Evolutionary conservation across 768 basidiomycete species (phyloP), one percentile per base, ranked within the genome.

Genomic region (Jaapia argillacea): DNA sequence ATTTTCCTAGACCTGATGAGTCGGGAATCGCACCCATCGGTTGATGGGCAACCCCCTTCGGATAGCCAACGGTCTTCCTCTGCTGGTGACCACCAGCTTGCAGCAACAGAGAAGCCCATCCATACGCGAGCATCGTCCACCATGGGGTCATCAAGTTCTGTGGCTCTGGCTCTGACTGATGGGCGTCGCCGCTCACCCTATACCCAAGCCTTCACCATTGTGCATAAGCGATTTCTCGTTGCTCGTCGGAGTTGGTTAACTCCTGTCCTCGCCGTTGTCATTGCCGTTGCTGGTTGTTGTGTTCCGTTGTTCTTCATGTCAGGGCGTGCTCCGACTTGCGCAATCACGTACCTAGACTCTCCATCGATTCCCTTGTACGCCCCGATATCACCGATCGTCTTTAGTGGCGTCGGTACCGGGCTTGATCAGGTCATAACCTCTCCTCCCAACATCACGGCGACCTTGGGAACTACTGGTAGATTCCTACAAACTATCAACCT

Each of bases 1-100:
- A 82, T 90, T 36, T 89, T 90, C 64, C 68, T 90, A 16, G 69
- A 72, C 31, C 60, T 90, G 14, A 85, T 87, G 82, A 59, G 59
- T 38, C 28, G 28, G 16, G 28, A 33, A 10, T 10, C 10, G 28
- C 10, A 16, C 10, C 16, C 28, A 33, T 10, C 10, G 10, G 10
- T 16, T 16, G 16, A 33, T 33, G 10, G 10, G 10, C 28, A 16
- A 16, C n/a, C n/a, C n/a, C n/a, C n/a, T n/a, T n/a, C n/a, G n/a
- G n/a, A n/a, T n/a, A n/a, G n/a, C n/a, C n/a, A n/a, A n/a, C n/a
- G n/a, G n/a, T n/a, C n/a, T n/a, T n/a, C n/a, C n/a, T n/a, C n/a
- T n/a, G n/a, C n/a, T n/a, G n/a, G n/a, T n/a, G n/a, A n/a, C n/a
- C n/a, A n/a, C n/a, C n/a, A n/a, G n/a, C n/a, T n/a, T n/a, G n/a